These are phyloP conservation scores for Phytophthora melonis DNA, from an alignment of 352 stramenopile species.

Conservation along the genomic window DNA sequence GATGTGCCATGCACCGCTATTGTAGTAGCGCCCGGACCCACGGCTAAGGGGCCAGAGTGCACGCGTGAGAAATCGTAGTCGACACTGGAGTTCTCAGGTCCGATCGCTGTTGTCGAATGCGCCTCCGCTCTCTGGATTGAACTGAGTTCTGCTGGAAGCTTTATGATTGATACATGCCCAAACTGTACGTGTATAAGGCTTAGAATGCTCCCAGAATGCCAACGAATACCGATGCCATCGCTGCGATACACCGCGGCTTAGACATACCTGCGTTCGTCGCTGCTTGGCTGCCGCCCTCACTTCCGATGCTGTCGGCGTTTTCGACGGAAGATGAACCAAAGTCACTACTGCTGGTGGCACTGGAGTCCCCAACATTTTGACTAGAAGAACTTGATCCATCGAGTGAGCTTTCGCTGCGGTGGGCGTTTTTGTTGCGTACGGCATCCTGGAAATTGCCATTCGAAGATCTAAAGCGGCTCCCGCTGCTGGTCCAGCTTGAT, in stretches of 20 bases:
- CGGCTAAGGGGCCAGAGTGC: not conserved
- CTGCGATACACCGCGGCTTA: not conserved
- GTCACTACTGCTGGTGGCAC: not conserved
- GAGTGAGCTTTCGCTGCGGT: not conserved
- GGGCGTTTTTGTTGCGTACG: not conserved
- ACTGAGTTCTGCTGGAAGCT: not conserved
- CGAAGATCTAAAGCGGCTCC: not conserved
- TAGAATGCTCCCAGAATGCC: not conserved
- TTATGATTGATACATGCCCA: not conserved
- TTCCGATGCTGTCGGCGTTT: not conserved
- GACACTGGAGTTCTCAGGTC: not conserved
- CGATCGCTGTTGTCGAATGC: not conserved
- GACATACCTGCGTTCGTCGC: not conserved
- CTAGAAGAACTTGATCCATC: not conserved
- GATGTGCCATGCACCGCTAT: not conserved
- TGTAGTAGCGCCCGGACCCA: not conserved
- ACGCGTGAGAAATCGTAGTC: not conserved
- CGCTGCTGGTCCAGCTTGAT: not conserved
- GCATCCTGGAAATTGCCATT: not conserved
- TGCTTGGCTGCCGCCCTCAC: not conserved
- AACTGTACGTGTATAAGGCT: too few species aligned
- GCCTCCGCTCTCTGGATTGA: not conserved
- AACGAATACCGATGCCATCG: not conserved
- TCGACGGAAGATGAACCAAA: not conserved
- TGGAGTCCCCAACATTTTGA: not conserved